Percentiles rank a stretch among this genome's conserved stretches.
phyloP scores from a whole-genome alignment of 225 moss, liverwort and hornwort genomes.

The Neckera pumila region DNA sequence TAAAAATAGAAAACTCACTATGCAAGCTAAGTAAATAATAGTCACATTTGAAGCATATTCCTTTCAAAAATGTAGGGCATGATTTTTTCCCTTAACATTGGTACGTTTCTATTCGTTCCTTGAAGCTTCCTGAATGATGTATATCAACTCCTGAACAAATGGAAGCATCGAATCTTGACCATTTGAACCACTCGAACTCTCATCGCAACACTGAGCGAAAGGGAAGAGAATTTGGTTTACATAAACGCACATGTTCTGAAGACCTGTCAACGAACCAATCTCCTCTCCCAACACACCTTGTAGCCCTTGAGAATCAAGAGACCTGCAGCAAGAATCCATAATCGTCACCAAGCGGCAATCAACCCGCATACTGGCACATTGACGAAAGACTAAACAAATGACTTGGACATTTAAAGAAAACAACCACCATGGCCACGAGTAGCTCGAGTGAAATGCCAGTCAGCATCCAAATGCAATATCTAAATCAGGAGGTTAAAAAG shows the following conservation, averaged over 20 bases:
- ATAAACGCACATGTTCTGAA: conserved; percentile 49
- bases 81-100: not conserved
- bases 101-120: not conserved
- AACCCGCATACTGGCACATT: not conserved
- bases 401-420: not conserved
- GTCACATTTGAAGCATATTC: not conserved
- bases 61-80: not conserved
- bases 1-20: not conserved
- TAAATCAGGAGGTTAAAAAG: not conserved
- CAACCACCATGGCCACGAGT: not conserved
- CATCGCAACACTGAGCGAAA: not conserved
- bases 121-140: not conserved
- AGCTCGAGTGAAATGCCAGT: not conserved
- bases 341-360: not conserved
- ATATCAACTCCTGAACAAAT: not conserved
- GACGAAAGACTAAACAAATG: not conserved
- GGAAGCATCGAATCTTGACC: not conserved
- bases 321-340: conserved; percentile 15
- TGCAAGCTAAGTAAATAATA: not conserved
- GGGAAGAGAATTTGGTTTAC: not conserved
- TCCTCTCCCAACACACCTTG: conserved; percentile 46
- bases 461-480: not conserved
- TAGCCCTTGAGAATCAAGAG: conserved; percentile 54
- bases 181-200: not conserved
- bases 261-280: conserved; percentile 36